Evolutionary conservation across 345 rosid genomes (phyloP).

Genomic region (Lumnitzera littorea): DNA sequence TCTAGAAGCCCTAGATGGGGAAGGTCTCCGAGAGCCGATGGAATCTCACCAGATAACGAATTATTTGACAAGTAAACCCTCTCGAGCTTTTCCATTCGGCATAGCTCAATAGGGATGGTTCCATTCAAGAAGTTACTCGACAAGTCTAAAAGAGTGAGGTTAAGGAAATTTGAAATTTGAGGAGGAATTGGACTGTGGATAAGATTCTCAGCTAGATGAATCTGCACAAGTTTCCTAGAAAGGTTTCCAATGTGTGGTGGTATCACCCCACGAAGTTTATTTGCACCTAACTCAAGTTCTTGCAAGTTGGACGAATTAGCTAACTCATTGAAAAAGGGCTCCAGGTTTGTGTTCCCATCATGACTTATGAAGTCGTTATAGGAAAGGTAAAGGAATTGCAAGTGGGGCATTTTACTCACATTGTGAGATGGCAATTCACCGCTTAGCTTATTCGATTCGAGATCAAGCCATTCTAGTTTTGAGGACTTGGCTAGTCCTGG

Average conservation of each 20-base stretch:
- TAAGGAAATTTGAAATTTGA: conserved; percentile 59
- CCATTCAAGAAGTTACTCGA: conserved; percentile 76
- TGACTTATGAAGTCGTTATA: conserved; percentile 66
- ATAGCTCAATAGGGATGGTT: conserved; percentile 54
- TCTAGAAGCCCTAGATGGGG: conserved; percentile 79
- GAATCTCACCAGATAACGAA: conserved; percentile 64
- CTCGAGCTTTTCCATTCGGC: conserved; percentile 61
- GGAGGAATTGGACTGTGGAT: conserved; percentile 71
- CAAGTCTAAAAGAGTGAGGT: conserved; percentile 71
- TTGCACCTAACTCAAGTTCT: conserved; percentile 80
- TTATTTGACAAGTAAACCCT: conserved; percentile 75
- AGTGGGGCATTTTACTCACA: conserved; percentile 41
- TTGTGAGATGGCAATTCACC: conserved; percentile 73
- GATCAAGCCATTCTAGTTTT: conserved; percentile 70
- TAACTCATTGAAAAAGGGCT: conserved; percentile 65
- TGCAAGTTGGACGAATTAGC: conserved; percentile 46
- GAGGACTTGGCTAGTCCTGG: conserved; percentile 54
- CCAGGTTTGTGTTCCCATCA: conserved; percentile 64
- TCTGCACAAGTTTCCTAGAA: conserved; percentile 47
- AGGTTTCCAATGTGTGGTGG: conserved; percentile 60
- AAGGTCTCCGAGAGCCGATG: conserved; percentile 56
- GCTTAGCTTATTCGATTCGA: conserved; percentile 58
- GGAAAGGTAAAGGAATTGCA: conserved; percentile 79
- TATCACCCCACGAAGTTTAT: conserved; percentile 57
- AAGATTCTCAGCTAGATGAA: conserved; percentile 71